phyloP scores from a whole-genome alignment of 495 filamentous ascomycete species.

The Penicillium pulvis region DNA sequence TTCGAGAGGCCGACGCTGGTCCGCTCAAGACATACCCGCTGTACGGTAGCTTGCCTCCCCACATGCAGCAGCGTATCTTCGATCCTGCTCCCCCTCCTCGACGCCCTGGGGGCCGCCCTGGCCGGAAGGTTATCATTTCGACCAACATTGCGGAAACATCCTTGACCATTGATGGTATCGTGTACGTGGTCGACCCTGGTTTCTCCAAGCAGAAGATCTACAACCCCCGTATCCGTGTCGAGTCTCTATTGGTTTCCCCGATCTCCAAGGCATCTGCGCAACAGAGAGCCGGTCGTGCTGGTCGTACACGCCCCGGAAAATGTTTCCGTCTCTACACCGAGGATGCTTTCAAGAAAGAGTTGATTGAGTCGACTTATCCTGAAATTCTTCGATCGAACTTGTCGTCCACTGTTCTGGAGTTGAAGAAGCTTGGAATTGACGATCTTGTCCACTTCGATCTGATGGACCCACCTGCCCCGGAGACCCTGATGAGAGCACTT shows the following conservation, averaged over 20 bases:
- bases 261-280: conserved; percentile 99
- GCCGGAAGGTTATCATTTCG: conserved; percentile 91
- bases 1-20: conserved; percentile 85
- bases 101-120: conserved; percentile 75
- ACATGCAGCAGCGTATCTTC: conserved; percentile 94
- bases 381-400: conserved; percentile 95
- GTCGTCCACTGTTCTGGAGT: conserved; percentile 88
- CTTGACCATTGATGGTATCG: conserved; percentile 97
- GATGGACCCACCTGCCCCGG: conserved; percentile 97
- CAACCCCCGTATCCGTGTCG: conserved; percentile 93
- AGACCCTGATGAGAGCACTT: conserved; percentile 97
- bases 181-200: conserved; percentile 97
- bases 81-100: conserved; percentile 77
- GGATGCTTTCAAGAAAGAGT: conserved; percentile 93
- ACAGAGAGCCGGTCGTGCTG: conserved; percentile 96
- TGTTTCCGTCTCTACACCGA: conserved; percentile 98
- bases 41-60: conserved; percentile 89
- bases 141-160: conserved; percentile 99
- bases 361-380: conserved; percentile 95
- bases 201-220: conserved; percentile 99
- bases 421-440: conserved; percentile 96
- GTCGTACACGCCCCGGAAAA: conserved; percentile 96
- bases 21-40: conserved; percentile 89
- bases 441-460: conserved; percentile 98
- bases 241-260: conserved; percentile 92